Conservation (phyloP, 2,329 filamentous ascomycete species). For the Talaromyces islandicus region DNA sequence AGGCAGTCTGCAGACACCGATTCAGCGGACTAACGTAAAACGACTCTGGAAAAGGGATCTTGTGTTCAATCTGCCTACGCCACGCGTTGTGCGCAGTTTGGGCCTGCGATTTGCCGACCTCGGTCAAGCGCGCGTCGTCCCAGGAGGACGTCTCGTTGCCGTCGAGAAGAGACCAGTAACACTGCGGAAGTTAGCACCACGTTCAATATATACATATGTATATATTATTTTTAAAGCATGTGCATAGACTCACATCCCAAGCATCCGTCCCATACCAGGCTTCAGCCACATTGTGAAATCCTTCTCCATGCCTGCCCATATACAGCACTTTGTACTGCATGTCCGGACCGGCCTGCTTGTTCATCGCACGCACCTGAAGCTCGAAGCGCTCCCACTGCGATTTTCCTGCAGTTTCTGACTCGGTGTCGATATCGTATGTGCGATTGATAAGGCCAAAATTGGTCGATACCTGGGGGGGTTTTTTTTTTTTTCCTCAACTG, state of each 20-base stretch:
- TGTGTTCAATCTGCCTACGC: conserved; percentile 38
- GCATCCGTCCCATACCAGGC: conserved; percentile 51
- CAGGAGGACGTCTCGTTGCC: conserved; percentile 52
- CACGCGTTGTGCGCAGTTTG: conserved; percentile 41
- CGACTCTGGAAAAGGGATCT: conserved; percentile 48
- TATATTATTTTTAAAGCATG: too few relatives aligned
- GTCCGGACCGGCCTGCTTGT: conserved; percentile 28
- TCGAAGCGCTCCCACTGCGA: conserved; percentile 54
- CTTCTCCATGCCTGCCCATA: conserved; percentile 56
- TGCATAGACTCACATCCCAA: conserved; percentile 49
- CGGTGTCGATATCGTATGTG: conserved; percentile 35
- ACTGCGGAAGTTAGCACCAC: conserved; percentile 26
- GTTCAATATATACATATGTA: too few relatives aligned
- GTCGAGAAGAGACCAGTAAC: conserved; percentile 54
- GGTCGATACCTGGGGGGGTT: too few relatives aligned
- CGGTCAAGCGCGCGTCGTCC: conserved; percentile 55
- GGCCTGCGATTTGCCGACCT: conserved; percentile 48
- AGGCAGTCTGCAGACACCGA: conserved; percentile 53
- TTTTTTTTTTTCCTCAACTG: conserved; percentile 16
- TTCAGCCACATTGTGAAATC: conserved; percentile 57
- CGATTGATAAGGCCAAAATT: conserved; percentile 47
- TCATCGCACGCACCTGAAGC: conserved; percentile 43
- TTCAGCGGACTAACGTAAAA: conserved; percentile 56
- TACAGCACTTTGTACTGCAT: conserved; percentile 52
- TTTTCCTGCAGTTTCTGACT: conserved; percentile 15